A percentile compares a stretch with the other conserved stretches of the same genome.
Evolutionary conservation across 2,329 filamentous ascomycete genomes (phyloP).

Genomic region (Aspergillus floridensis): DNA sequence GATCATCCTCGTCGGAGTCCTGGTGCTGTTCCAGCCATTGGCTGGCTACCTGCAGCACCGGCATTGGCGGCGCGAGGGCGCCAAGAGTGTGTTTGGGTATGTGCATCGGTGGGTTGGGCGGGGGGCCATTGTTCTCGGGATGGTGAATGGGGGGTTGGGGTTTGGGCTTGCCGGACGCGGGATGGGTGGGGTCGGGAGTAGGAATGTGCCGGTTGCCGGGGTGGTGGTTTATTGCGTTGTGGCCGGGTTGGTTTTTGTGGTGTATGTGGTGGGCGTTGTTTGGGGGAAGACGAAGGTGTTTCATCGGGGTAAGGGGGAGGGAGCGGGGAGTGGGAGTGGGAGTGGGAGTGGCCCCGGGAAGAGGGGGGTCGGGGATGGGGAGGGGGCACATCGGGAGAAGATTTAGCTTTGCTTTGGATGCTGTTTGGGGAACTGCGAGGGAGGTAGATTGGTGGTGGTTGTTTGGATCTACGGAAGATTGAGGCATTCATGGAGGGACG

Average conservation of each 20-base stretch:
- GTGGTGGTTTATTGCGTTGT: conserved; percentile 15
- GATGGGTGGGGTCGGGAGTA: conserved; percentile 13
- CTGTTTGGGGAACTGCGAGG: too few species aligned
- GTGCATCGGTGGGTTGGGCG: conserved; percentile 58
- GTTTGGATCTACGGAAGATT: not conserved
- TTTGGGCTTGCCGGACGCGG: conserved; percentile 42
- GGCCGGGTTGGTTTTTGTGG: conserved; percentile 5
- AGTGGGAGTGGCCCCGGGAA: too few species aligned
- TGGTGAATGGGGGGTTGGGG: conserved; percentile 58
- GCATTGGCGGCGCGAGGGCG: conserved; percentile 48
- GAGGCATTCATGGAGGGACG: too few species aligned
- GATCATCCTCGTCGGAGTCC: conserved; percentile 47
- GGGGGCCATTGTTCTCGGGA: conserved; percentile 50
- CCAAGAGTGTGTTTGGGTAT: conserved; percentile 48
- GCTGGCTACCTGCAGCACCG: conserved; percentile 54
- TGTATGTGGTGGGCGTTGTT: conserved; percentile 3
- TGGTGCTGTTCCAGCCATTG: conserved; percentile 58
- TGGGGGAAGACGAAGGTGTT: not conserved
- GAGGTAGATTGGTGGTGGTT: not conserved
- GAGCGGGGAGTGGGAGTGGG: not conserved
- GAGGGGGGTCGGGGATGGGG: not conserved
- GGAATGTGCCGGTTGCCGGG: conserved; percentile 4
- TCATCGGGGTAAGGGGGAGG: not conserved
- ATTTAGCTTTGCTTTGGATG: not conserved
- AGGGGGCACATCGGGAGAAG: not conserved